Evolutionary conservation across 78 protist genomes (phyloP).

Genomic region (Cavenderia fasciculata): DNA sequence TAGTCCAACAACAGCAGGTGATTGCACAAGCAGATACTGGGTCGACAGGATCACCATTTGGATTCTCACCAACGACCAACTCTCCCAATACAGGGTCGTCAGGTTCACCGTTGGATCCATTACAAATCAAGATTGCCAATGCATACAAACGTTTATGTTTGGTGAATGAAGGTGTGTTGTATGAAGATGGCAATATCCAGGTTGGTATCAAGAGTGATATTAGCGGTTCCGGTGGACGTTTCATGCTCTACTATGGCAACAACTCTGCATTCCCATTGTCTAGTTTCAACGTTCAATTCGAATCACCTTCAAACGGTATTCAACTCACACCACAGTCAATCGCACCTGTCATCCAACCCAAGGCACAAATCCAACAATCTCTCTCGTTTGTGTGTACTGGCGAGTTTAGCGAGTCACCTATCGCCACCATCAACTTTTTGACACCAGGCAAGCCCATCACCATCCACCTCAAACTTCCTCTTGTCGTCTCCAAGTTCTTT

Average conservation of each 20-base stretch:
- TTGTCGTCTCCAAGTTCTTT: conserved; percentile 73
- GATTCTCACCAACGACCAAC: conserved; percentile 15
- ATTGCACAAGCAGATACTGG: neutral
- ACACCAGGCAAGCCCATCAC: conserved; percentile 67
- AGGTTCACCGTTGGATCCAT: conserved; percentile 24
- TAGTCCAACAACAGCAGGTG: neutral
- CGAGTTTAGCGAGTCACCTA: conserved; percentile 74
- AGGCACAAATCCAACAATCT: conserved; percentile 78
- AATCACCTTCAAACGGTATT: conserved; percentile 3
- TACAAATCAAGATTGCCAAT: conserved; percentile 27
- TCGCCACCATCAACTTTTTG: conserved; percentile 29
- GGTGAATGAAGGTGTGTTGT: conserved; percentile 75
- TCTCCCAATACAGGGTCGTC: neutral
- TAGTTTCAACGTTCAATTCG: conserved; percentile 12
- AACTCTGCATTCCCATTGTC: conserved; percentile 69
- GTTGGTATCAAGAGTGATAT: conserved; percentile 83
- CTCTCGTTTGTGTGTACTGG: conserved; percentile 32
- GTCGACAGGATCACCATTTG: neutral
- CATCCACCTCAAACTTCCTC: conserved; percentile 65
- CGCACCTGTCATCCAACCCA: conserved; percentile 77
- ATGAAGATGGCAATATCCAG: conserved; percentile 83
- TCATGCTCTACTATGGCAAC: conserved; percentile 79
- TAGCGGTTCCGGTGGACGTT: conserved; percentile 41
- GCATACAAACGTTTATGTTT: conserved; percentile 49
- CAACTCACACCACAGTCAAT: conserved; percentile 62